Evolutionary conservation across 768 basidiomycete species (phyloP).

Genomic region (Gloeopeniophorella convolvens): DNA sequence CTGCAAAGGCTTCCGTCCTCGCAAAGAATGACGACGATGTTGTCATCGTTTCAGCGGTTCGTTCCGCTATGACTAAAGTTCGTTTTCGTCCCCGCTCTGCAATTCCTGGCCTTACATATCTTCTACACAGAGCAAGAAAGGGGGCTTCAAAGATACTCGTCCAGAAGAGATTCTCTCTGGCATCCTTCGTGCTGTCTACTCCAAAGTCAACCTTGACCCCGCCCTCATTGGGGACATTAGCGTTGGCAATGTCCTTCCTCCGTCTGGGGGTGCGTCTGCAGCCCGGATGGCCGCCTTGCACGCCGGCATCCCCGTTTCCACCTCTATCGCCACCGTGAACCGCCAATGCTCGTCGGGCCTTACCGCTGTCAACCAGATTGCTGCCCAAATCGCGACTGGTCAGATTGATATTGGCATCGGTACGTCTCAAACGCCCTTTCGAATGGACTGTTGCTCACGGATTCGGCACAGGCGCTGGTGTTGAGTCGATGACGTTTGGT

Average conservation of each 20-base stretch:
- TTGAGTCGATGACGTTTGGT: conserved; percentile 85
- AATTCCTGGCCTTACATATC: conserved; percentile 2
- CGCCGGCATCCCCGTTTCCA: conserved; percentile 75
- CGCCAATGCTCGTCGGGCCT: conserved; percentile 88
- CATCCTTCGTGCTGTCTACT: conserved; percentile 69
- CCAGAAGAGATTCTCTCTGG: conserved; percentile 77
- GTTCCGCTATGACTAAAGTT: conserved; percentile 91
- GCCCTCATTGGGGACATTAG: conserved; percentile 76
- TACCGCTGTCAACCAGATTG: conserved; percentile 74
- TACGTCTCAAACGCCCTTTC: conserved; percentile 27
- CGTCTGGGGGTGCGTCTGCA: conserved; percentile 72
- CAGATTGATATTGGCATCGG: conserved; percentile 91
- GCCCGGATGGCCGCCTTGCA: conserved; percentile 86
- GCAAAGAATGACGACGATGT: conserved; percentile 79
- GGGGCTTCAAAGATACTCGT: conserved; percentile 86
- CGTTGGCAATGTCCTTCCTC: conserved; percentile 85
- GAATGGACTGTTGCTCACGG: not conserved
- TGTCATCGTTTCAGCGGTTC: conserved; percentile 82
- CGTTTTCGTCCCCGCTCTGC: conserved; percentile 18
- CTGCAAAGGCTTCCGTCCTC: conserved; percentile 31
- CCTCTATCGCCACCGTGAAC: conserved; percentile 77
- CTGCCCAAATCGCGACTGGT: conserved; percentile 68
- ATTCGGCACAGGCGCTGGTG: conserved; percentile 57
- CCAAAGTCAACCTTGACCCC: conserved; percentile 65
- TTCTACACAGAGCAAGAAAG: conserved; percentile 59